Percentiles rank a stretch among this genome's conserved stretches.
These are phyloP conservation scores for Saturnispora sekii DNA, from an alignment of 805 yeast species.

Conservation along the genomic window DNA sequence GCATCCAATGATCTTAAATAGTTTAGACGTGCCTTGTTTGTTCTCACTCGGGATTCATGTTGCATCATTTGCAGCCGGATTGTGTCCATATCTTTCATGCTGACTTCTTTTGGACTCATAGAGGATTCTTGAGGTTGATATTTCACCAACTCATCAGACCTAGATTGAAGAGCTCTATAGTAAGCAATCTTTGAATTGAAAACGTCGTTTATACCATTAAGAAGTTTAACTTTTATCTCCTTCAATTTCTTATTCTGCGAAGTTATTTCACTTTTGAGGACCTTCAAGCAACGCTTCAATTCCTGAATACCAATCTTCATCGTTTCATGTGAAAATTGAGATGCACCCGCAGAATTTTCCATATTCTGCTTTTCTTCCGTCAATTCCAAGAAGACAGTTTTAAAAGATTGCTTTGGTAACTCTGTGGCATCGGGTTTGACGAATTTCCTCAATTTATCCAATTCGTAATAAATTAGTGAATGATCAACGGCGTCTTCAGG, in stretches of 20 bases:
- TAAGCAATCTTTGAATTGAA: constrained; percentile 78
- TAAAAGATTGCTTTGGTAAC: constrained; percentile 21
- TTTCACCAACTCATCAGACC: constrained; percentile 72
- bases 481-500: not conserved
- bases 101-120: constrained; percentile 17
- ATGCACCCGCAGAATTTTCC: not conserved
- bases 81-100: constrained; percentile 11
- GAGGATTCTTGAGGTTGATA: constrained; percentile 26
- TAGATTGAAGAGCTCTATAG: constrained; percentile 72
- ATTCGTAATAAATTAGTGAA: not conserved
- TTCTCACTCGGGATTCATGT: constrained; percentile 4
- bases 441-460: constrained; percentile 21
- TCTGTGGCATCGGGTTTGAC: constrained; percentile 27
- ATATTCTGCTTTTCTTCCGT: constrained; percentile 14
- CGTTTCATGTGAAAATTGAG: not conserved
- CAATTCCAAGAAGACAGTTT: constrained; percentile 17
- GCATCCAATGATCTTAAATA: constrained; percentile 38
- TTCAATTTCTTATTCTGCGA: constrained; percentile 34
- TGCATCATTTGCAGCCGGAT: constrained; percentile 17
- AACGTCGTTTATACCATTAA: constrained; percentile 46
- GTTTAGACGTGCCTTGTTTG: constrained; percentile 32
- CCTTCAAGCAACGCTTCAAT: constrained; percentile 1
- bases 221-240: constrained; percentile 36
- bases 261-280: constrained; percentile 28
- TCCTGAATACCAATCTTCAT: constrained; percentile 1